Percentiles rank a stretch among this genome's conserved stretches.
Evolutionary conservation across 2,329 filamentous ascomycete genomes (phyloP).

Genomic region (Corynespora cassiicola): DNA sequence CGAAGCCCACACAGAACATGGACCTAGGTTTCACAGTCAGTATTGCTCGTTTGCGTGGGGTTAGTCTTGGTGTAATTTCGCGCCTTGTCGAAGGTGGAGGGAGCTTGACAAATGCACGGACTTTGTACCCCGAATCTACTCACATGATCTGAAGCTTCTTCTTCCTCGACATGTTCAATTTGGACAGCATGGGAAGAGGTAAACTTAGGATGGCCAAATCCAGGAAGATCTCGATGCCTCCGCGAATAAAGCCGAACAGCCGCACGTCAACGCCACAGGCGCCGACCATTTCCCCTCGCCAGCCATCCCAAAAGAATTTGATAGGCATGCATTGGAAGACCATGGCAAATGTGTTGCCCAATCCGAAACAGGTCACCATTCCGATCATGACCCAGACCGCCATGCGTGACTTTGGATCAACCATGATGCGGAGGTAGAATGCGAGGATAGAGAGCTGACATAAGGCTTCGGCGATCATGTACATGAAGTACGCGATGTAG

Average conservation of each 20-base stretch:
- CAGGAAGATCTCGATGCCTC: conserved; percentile 33
- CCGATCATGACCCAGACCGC: conserved; percentile 26
- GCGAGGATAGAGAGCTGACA: conserved; percentile 39
- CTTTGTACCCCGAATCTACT: too few relatives aligned
- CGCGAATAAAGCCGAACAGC: conserved; percentile 45
- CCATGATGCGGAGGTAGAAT: conserved; percentile 41
- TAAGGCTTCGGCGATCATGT: conserved; percentile 31
- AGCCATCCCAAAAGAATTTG: conserved; percentile 48
- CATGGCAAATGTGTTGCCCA: conserved; percentile 35
- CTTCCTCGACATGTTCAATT: conserved; percentile 29
- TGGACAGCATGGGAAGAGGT: conserved; percentile 28
- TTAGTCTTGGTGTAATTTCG: too few relatives aligned
- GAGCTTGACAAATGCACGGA: too few relatives aligned
- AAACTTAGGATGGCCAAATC: conserved; percentile 31
- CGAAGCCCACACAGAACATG: conserved; percentile 34
- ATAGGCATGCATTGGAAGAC: conserved; percentile 47
- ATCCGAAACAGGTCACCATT: conserved; percentile 28
- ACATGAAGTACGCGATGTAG: conserved; percentile 38
- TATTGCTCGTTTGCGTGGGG: too few relatives aligned
- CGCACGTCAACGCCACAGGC: conserved; percentile 45
- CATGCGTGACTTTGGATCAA: conserved; percentile 19
- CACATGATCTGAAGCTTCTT: conserved; percentile 37
- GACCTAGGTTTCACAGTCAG: too few relatives aligned
- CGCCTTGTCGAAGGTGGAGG: too few relatives aligned
- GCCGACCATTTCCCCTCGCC: conserved; percentile 44